Conservation (phyloP, 345 rosid species). For the Alliaria petiolata region DNA sequence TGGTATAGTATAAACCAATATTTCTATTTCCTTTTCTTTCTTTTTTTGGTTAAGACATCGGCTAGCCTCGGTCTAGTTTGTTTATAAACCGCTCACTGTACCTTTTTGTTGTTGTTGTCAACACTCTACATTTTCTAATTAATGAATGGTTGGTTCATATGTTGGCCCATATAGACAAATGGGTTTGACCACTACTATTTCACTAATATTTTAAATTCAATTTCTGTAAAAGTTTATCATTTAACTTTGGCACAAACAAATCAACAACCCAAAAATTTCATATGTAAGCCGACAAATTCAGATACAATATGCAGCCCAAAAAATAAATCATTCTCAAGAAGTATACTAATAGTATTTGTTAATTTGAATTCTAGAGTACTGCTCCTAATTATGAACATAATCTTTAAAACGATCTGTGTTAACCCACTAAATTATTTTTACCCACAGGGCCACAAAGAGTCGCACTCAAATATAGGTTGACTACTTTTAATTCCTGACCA, state of each 20-base stretch:
- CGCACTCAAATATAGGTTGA: slow-evolving; percentile 23
- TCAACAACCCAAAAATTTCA: not conserved
- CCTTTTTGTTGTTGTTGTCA: too few species aligned
- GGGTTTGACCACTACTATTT: not conserved
- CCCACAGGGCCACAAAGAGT: not conserved
- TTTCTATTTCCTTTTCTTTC: not conserved
- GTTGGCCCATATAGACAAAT: not conserved
- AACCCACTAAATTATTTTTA: not conserved
- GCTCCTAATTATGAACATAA: not conserved
- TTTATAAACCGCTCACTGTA: not conserved
- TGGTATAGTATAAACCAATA: not conserved
- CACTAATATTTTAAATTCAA: not conserved
- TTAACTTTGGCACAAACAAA: not conserved
- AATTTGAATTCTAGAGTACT: not conserved
- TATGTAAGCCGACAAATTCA: not conserved
- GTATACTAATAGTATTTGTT: not conserved
- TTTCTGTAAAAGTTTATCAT: not conserved
- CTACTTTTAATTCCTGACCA: slow-evolving; percentile 9
- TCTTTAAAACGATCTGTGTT: not conserved
- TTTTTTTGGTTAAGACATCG: not conserved
- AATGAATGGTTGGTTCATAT: too few species aligned
- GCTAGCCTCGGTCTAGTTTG: not conserved
- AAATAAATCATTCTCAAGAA: not conserved
- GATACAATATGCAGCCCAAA: not conserved
- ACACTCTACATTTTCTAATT: too few species aligned